Conservation (phyloP, 1,284 basidiomycete genomes). For the Macrocystidia cucumis region DNA sequence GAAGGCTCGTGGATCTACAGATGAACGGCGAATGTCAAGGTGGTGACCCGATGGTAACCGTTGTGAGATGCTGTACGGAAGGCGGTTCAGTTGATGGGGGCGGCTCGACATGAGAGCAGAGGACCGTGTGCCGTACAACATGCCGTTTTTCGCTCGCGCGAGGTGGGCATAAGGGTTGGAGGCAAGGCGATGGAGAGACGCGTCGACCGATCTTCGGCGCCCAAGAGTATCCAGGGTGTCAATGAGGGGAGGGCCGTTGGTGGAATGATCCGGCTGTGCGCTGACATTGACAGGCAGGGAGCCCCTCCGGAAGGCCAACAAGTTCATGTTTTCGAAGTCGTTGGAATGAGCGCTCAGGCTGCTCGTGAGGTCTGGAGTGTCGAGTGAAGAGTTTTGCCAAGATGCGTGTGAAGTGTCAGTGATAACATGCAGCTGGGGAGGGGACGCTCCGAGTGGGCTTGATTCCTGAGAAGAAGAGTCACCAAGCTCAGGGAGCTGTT, state of each 20-base stretch:
- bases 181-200: constrained; percentile 50
- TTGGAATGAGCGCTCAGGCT: neutral
- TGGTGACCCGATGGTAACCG: constrained; percentile 14
- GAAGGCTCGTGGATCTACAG: constrained; percentile 31
- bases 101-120: constrained; percentile 25
- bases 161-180: constrained; percentile 55
- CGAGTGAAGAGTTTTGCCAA: constrained; percentile 31
- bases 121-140: constrained; percentile 31
- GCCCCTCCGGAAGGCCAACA: constrained; percentile 32
- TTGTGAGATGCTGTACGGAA: constrained; percentile 17
- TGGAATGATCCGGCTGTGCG: constrained; percentile 18
- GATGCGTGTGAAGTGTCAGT: constrained; percentile 26
- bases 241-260: constrained; percentile 19
- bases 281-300: constrained; percentile 42
- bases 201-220: constrained; percentile 53
- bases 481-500: constrained; percentile 5
- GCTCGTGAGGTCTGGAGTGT: constrained; percentile 8
- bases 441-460: constrained; percentile 24
- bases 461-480: constrained; percentile 16
- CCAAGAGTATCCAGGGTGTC: constrained; percentile 35
- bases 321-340: constrained; percentile 12
- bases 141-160: constrained; percentile 48
- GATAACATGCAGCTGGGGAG: constrained; percentile 29
- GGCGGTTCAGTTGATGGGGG: constrained; percentile 18
- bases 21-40: constrained; percentile 34